Base-by-base conservation (phyloP, 129 eudicot species). In the Centella asiatica region DNA sequence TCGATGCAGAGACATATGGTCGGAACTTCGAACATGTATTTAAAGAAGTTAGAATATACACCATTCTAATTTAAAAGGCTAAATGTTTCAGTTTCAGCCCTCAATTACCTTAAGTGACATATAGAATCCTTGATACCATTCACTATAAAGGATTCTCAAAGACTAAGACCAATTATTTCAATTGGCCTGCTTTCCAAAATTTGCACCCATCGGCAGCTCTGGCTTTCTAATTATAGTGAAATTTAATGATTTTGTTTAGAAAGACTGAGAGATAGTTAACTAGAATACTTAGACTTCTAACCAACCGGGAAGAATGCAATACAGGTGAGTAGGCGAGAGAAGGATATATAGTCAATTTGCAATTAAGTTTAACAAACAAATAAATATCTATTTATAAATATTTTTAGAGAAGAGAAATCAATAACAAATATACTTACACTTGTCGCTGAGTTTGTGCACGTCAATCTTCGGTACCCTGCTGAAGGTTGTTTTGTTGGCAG, bases 401-500 rank as follows among this genome's bases (percentile, higher is more conserved):
- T 36, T 17, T 4, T 4, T 11, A 42, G 18, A 42, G 14, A 42
- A 42, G 1, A 42, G 1, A 18, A 18, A 29, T 31, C 62, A 33
- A 19, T 6, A 9, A 34, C 11, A 7, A 57, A 19, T 42, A 4
- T 3, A 57, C 63, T 57, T 34, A 57, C 63, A 4, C 5, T 57
- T 34, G 29, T 57, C 22, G 46, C 31, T 19, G 46, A 31, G 36
- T 57, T 57, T 20, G 36, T 57, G 46, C 63, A 57, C 4, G 5
- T 57, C 24, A 57, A 34, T 20, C 45, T 34, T 33, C n/a, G 25
- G 19, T 57, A 34, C n/a, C 63, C 63, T 33, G 20, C 63, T 22
- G 63, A 57, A 57, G 63, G 5, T 57, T 34, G 63, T 57, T 34
- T 34, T n/a, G n/a, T n/a, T n/a, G n/a, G n/a, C n/a, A n/a, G n/a